Conservation (phyloP, 345 rosid species). For the Hibiscus trionum region DNA sequence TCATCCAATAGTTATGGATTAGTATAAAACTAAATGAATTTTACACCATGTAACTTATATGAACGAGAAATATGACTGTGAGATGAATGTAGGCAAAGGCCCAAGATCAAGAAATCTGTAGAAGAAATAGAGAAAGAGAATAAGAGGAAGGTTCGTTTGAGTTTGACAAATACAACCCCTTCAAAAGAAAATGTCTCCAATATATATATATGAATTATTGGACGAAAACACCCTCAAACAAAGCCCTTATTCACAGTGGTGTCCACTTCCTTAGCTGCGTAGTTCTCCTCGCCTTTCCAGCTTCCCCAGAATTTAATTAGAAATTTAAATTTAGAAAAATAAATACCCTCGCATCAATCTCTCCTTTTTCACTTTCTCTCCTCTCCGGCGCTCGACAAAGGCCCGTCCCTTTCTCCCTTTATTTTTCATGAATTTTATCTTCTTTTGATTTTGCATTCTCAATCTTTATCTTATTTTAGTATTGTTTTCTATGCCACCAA, state of each 20-base stretch:
- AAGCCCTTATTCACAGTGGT: not conserved
- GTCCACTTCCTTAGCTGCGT: not conserved
- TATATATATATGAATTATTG: not conserved
- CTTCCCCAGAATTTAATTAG: not conserved
- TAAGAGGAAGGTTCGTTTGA: not conserved
- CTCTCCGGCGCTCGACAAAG: not conserved
- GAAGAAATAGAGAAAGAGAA: no score
- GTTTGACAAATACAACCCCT: not conserved
- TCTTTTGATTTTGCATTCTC: not conserved
- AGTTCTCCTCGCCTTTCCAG: not conserved
- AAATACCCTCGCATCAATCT: not conserved
- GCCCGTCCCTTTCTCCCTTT: not conserved
- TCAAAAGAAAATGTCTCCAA: not conserved
- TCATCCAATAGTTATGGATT: no score
- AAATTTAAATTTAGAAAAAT: not conserved
- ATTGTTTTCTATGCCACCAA: not conserved
- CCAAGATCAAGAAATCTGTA: no score
- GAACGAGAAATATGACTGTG: no score
- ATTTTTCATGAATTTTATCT: not conserved
- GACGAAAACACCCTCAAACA: slow-evolving; percentile 23
- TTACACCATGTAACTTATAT: no score
- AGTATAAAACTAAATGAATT: not conserved
- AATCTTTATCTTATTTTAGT: not conserved
- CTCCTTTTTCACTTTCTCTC: not conserved
- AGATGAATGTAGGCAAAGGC: no score